Percentiles rank a stretch among this genome's conserved stretches.
Evolutionary conservation across 768 basidiomycete genomes (phyloP).

Genomic region (Boletellus emodensis): DNA sequence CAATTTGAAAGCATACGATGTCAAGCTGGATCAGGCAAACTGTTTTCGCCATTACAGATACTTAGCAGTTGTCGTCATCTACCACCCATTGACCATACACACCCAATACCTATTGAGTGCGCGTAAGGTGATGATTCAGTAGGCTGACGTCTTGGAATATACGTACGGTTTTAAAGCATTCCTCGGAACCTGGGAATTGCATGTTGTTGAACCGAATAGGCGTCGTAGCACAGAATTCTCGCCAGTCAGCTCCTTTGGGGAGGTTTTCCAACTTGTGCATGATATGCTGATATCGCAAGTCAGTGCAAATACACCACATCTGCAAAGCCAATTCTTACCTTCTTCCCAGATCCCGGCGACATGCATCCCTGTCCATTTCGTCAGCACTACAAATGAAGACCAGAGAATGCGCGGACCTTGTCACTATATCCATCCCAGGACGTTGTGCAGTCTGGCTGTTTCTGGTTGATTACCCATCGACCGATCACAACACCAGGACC

Average conservation of each 20-base stretch:
- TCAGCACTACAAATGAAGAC: no score
- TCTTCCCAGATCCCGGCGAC: conserved; percentile 19
- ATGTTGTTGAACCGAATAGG: conserved; percentile 20
- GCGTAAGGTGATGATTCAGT: no score
- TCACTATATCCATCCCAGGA: conserved; percentile 25
- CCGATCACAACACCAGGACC: conserved; percentile 22
- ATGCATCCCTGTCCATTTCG: conserved; percentile 19
- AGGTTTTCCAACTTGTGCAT: conserved; percentile 27
- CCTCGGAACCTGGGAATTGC: conserved; percentile 20
- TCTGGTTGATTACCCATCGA: conserved; percentile 22
- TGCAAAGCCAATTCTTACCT: conserved; percentile 4
- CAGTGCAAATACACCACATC: neutral
- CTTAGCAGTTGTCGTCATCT: conserved; percentile 18
- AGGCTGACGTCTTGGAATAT: neutral
- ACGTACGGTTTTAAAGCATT: conserved; percentile 17
- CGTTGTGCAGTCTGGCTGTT: conserved; percentile 26
- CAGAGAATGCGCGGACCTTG: conserved; percentile 15
- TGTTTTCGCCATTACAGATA: neutral
- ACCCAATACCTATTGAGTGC: no score
- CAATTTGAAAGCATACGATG: no score
- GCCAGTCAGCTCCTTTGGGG: conserved; percentile 25
- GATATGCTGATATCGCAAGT: conserved; percentile 17
- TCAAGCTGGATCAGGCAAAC: no score
- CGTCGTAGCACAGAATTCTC: conserved; percentile 34
- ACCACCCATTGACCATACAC: neutral